Conservation (phyloP, 495 filamentous ascomycete species). For the Chaetomium fimeti region DNA sequence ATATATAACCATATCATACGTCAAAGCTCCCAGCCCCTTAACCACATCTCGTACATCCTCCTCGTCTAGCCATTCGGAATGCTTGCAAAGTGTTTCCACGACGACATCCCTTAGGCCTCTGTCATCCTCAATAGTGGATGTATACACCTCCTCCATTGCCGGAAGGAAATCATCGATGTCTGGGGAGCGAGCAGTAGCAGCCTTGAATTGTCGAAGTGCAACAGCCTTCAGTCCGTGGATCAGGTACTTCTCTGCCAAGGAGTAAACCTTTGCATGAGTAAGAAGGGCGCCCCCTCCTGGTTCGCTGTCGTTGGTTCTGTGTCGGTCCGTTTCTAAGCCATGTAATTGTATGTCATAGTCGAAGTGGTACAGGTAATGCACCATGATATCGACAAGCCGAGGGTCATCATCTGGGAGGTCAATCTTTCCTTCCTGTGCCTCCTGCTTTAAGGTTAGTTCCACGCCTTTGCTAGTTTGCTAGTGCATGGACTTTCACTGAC, state of each 20-base stretch:
- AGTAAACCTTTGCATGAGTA: slow-evolving; percentile 4
- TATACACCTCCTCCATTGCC: slow-evolving; percentile 8
- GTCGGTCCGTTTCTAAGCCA: not conserved
- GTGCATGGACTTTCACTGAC: slow-evolving; percentile 6
- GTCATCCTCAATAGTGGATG: slow-evolving; percentile 7
- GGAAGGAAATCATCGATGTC: slow-evolving; percentile 2
- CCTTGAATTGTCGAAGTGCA: slow-evolving; percentile 7
- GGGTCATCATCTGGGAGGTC: slow-evolving; percentile 7
- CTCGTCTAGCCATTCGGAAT: slow-evolving; percentile 2
- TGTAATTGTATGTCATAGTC: slow-evolving; percentile 1
- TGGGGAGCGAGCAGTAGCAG: not conserved
- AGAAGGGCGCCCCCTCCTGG: not conserved
- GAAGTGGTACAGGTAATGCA: slow-evolving; percentile 12
- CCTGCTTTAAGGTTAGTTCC: slow-evolving; percentile 5
- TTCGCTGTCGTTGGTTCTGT: not conserved
- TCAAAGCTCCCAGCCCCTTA: not conserved
- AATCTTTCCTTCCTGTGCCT: slow-evolving; percentile 9
- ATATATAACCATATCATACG: slow-evolving; percentile 12
- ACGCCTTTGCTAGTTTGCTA: not conserved
- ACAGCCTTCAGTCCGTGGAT: slow-evolving; percentile 8
- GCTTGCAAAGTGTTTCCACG: slow-evolving; percentile 3
- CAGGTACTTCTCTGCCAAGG: slow-evolving; percentile 7
- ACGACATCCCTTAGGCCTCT: slow-evolving; percentile 9
- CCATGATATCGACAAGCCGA: slow-evolving; percentile 10
- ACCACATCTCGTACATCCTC: slow-evolving; percentile 8